These are phyloP conservation scores for Xanthoconium stramineum DNA, from an alignment of 768 basidiomycete species.

Conservation along the genomic window DNA sequence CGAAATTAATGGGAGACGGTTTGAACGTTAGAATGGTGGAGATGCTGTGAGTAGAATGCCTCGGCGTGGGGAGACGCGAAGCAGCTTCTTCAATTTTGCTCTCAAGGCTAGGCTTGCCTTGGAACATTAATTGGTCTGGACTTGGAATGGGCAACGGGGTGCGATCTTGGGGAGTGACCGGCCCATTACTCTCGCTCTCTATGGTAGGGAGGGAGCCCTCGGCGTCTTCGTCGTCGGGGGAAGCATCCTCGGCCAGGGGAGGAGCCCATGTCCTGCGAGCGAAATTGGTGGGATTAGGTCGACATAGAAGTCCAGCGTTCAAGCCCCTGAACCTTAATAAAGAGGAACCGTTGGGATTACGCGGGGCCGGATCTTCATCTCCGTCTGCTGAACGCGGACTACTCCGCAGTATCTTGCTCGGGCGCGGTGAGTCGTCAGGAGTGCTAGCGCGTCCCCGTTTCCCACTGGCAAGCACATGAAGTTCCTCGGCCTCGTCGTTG, in stretches of 20 bases:
- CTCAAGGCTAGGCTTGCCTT: constrained; percentile 12
- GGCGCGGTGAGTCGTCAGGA: constrained; percentile 25
- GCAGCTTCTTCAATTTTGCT: constrained; percentile 22
- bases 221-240: constrained; percentile 29
- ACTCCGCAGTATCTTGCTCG: constrained; percentile 27
- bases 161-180: constrained; percentile 59
- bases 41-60: constrained; percentile 17
- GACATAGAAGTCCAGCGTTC: constrained; percentile 49
- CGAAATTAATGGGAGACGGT: constrained; percentile 63
- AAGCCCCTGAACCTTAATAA: constrained; percentile 30
- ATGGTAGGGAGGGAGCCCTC: constrained; percentile 32
- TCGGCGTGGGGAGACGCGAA: constrained; percentile 25
- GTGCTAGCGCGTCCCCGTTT: constrained; percentile 23
- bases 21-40: constrained; percentile 51
- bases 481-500: constrained; percentile 10
- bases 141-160: constrained; percentile 40
- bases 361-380: constrained; percentile 29
- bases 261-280: constrained; percentile 58
- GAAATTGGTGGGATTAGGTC: constrained; percentile 60
- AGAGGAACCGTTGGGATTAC: constrained; percentile 24
- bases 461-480: constrained; percentile 11
- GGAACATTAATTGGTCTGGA: constrained; percentile 28
- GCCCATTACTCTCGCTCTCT: constrained; percentile 48
- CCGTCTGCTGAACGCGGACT: constrained; percentile 17
- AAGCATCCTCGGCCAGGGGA: constrained; percentile 35